Percentiles rank a stretch among this genome's conserved stretches.
Evolutionary conservation across 208 protist genomes (phyloP).

Genomic region (Novymonas esmeraldas): DNA sequence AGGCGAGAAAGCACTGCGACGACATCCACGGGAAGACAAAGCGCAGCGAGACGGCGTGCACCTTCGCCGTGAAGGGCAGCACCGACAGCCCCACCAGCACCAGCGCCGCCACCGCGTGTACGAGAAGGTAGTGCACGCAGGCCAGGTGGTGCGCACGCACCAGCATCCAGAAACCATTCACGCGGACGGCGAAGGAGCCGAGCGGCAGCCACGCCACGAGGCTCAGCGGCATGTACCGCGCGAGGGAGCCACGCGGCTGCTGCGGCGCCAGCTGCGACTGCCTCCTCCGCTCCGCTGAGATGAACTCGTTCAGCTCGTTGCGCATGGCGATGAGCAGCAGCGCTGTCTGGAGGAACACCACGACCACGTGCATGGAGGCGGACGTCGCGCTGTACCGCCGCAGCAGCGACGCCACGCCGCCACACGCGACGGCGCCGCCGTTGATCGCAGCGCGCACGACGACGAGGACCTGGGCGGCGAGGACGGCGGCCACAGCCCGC

Average conservation of each 20-base stretch:
- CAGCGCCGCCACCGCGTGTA: slow-evolving; percentile 45
- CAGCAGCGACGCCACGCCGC: slow-evolving; percentile 5
- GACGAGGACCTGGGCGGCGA: background rate
- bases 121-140: slow-evolving; percentile 54
- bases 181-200: slow-evolving; percentile 22
- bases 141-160: slow-evolving; percentile 46
- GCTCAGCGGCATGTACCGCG: slow-evolving; percentile 9
- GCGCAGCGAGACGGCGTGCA: slow-evolving; percentile 69
- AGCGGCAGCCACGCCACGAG: slow-evolving; percentile 25
- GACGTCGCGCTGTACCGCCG: slow-evolving; percentile 53
- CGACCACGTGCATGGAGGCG: slow-evolving; percentile 67
- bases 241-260: slow-evolving; percentile 3
- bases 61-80: slow-evolving; percentile 61
- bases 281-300: slow-evolving; percentile 16
- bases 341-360: slow-evolving; percentile 60
- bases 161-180: slow-evolving; percentile 52
- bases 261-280: background rate
- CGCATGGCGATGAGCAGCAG: slow-evolving; percentile 69
- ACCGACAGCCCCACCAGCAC: slow-evolving; percentile 73
- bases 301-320: slow-evolving; percentile 58
- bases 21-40: slow-evolving; percentile 74
- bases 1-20: slow-evolving; percentile 57
- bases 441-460: slow-evolving; percentile 5
- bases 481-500: background rate
- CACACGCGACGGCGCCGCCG: background rate